phyloP scores from a whole-genome alignment of 2,329 filamentous ascomycete species.

The Tolypocladium guangdongense region DNA sequence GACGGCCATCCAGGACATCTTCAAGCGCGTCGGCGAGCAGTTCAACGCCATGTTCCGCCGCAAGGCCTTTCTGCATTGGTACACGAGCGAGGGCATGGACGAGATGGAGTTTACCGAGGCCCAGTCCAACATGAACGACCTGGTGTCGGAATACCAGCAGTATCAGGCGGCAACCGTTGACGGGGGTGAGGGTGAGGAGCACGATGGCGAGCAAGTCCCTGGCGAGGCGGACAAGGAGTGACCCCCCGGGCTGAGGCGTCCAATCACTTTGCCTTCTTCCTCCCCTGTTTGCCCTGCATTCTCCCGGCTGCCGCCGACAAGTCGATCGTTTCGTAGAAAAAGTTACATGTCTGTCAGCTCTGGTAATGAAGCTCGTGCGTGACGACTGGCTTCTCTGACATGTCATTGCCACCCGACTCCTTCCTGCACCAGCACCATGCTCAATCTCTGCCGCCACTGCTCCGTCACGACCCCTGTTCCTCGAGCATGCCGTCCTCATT shows the following conservation, averaged over 20 bases:
- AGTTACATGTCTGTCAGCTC: too few relatives aligned
- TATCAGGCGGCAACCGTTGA: constrained; percentile 98
- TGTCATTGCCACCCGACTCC: too few relatives aligned
- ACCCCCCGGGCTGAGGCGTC: background rate
- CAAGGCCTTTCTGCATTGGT: constrained; percentile 99
- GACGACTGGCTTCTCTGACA: background rate
- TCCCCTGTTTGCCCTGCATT: background rate
- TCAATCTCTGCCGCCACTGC: background rate
- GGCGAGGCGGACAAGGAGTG: constrained; percentile 54
- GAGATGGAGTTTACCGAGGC: constrained; percentile 99
- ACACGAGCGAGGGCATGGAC: constrained; percentile 99
- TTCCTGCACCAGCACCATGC: too few relatives aligned
- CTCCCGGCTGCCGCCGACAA: background rate
- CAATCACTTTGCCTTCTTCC: background rate
- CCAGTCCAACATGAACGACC: constrained; percentile 99
- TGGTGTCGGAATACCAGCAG: constrained; percentile 99
- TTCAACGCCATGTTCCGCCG: constrained; percentile 99
- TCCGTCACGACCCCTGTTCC: background rate
- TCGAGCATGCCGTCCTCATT: constrained; percentile 2
- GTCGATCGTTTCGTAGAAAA: background rate
- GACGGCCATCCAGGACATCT: constrained; percentile 98
- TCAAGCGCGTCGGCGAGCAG: constrained; percentile 99
- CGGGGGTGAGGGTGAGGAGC: constrained; percentile 84
- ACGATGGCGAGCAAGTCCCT: constrained; percentile 68
- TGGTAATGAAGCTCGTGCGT: background rate